Base-by-base conservation (phyloP, 1,139 yeast species). In the Geotrichum europaeum region DNA sequence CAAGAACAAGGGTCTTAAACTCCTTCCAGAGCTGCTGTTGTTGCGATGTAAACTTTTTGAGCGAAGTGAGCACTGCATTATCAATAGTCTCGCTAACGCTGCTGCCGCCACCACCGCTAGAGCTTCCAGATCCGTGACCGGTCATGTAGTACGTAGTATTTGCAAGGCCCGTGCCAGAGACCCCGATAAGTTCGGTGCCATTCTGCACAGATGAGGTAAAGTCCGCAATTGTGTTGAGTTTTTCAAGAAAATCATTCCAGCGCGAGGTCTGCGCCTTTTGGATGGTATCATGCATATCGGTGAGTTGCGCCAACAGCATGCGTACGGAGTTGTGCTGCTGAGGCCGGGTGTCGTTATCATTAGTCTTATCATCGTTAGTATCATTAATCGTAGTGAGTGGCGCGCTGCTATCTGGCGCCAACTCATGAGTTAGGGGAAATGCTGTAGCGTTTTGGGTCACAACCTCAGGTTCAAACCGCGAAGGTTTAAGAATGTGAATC, bases 151-250 rank as follows among this genome's bases (percentile, higher is more conserved):
- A 15, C 20, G 53, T 51, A 15, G 49, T 57, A 13, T 53, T 57
- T 1, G 63, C 59, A 10, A 68, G 64, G 20, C 75, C 73, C 12
- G 75, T 64, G 2, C 80, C 80, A 55, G 70, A 70, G 4, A 76
- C 70, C 0, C 83, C 84, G 55, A 79, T 73, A 30, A 78, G 70
- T 62, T 77, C 79, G 4, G 61, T 59, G 22, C 73, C 74, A 4
- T 57, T 53, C n/a, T 40, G 47, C n/a, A 40, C 47, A 40, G 18
- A 40, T 2, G 47, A 40, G 20, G 47, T 40, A 4, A 40, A 40
- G 45, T 59, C 51, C 7, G 62, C 59, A 47, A 59, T 58, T 25
- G 57, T 53, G 55, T 67, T 67, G 13, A 74, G 63, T 61, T 67
- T 68, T 28, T 67, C 65, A 32, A 75, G 64, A 60, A 73, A 75